These are phyloP conservation scores for Parasarocladium wereldwijsianum DNA, from an alignment of 2,329 filamentous ascomycete genomes.

Conservation along the genomic window DNA sequence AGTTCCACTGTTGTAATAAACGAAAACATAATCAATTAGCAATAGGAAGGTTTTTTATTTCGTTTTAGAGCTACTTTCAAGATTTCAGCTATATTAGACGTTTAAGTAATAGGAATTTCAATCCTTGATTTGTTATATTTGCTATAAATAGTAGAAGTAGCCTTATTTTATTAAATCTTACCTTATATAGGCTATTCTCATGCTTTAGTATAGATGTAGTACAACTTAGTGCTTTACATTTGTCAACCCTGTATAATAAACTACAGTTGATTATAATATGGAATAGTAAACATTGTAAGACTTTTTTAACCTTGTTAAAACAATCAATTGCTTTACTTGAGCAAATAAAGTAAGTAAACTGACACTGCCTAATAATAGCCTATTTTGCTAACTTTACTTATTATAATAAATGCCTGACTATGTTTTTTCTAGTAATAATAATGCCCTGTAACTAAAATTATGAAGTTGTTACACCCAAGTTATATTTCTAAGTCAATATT, in stretches of 20 bases:
- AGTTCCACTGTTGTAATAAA: background rate
- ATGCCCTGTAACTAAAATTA: too few relatives aligned
- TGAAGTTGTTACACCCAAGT: background rate
- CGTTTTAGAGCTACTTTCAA: background rate
- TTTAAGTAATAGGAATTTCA: background rate
- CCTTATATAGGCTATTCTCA: too few relatives aligned
- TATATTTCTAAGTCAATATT: background rate
- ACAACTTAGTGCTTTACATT: constrained; percentile 2
- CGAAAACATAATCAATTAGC: background rate
- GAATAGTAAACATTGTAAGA: background rate
- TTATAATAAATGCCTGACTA: background rate
- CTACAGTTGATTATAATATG: background rate
- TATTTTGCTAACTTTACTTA: background rate
- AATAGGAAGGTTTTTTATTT: background rate
- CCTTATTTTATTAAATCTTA: constrained; percentile 1
- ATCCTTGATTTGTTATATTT: background rate
- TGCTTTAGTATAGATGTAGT: too few relatives aligned
- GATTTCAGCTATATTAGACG: background rate
- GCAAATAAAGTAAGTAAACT: background rate
- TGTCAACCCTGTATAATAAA: background rate
- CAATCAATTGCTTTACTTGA: background rate
- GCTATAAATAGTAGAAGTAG: constrained; percentile 1
- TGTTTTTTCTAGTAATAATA: background rate
- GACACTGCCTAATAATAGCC: background rate
- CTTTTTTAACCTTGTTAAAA: background rate